Evolutionary conservation across 2,329 filamentous ascomycete species (phyloP), one percentile per base, ranked within the genome.

Genomic region (Mycosphaerella arachidis): DNA sequence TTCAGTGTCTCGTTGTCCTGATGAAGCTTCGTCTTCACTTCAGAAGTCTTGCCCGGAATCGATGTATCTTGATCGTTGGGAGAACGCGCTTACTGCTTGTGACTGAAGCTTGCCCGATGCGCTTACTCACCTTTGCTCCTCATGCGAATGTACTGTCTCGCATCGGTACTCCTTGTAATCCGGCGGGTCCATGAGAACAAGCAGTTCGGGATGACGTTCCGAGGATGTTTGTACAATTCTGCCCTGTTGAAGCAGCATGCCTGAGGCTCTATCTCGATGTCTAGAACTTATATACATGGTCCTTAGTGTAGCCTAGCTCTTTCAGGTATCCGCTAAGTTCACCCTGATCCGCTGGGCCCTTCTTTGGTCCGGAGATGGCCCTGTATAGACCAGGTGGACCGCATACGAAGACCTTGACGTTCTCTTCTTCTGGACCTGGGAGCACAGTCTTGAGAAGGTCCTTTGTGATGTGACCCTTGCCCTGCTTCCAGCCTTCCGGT

Each of bases 261-360:
- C 33, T 33, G 51, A 18, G 40, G 40, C 40, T 43, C 40, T 43
- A 43, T 43, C 40, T 43, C 13, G 40, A 16, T 18, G n/a, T 68
- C 66, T 86, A 96, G 72, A 96, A 96, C 84, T 97, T 97, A 82
- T 91, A 96, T 37, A 97, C 92, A 81, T 97, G 94, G 61, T 97
- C 90, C 81, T 91, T 86, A 67, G 72, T 81, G 78, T 91, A 92
- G 46, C 92, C 92, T 40, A 97, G 81, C 70, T 96, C 91, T 79
- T 91, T 88, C 66, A 99, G 81, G 65, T 87, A 81, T 64, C 90
- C 94, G 8, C 80, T 81, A 66, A 99, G 82, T 79, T 97, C 93
- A 68, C 94, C 94, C 80, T 99, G 94, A 75, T 99, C 92, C 71
- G 85, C 82, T n/a, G 92, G 92, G 78, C 89, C 94, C 75, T 88